Conservation (phyloP, 148 eudicot species). For the Rhododendron ferrugineum region DNA sequence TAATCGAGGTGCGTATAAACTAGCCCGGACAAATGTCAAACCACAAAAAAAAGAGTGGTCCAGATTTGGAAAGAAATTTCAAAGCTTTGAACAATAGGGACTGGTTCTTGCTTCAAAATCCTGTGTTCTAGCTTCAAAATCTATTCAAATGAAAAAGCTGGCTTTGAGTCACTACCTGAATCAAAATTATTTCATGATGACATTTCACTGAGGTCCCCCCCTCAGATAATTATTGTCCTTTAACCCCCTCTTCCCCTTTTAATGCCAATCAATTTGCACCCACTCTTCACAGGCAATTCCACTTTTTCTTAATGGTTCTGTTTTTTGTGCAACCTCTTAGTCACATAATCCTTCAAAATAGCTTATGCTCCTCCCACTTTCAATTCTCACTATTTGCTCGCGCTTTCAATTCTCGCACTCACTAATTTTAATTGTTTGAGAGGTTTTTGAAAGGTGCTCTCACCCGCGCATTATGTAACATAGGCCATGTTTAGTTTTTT, state of each 20-base stretch:
- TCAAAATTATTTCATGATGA: not conserved
- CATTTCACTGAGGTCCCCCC: slow-evolving; percentile 6
- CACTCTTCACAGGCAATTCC: not conserved
- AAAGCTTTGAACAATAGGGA: not conserved
- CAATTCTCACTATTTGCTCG: too few relatives aligned
- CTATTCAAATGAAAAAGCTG: slow-evolving; percentile 3
- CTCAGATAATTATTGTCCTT: not conserved
- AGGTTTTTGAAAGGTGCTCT: too few relatives aligned
- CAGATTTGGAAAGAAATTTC: not conserved
- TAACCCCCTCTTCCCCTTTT: not conserved
- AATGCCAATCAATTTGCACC: slow-evolving; percentile 13
- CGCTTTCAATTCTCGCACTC: too few relatives aligned
- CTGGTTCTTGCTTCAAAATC: not conserved
- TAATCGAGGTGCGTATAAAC: too few relatives aligned
- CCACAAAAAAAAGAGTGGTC: too few relatives aligned
- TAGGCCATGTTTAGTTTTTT: too few relatives aligned
- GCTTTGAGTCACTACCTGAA: slow-evolving; percentile 7
- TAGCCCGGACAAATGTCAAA: too few relatives aligned
- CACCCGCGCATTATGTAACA: too few relatives aligned
- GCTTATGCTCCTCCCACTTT: too few relatives aligned
- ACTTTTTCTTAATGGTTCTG: not conserved
- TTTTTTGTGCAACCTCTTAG: not conserved
- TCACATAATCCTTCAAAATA: not conserved
- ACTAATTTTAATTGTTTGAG: too few relatives aligned
- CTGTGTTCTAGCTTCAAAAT: not conserved